A percentile compares a stretch with the other conserved stretches of the same genome.
Evolutionary conservation across 2,329 filamentous ascomycete species (phyloP).

Genomic region (Sphaerostilbella broomeana): DNA sequence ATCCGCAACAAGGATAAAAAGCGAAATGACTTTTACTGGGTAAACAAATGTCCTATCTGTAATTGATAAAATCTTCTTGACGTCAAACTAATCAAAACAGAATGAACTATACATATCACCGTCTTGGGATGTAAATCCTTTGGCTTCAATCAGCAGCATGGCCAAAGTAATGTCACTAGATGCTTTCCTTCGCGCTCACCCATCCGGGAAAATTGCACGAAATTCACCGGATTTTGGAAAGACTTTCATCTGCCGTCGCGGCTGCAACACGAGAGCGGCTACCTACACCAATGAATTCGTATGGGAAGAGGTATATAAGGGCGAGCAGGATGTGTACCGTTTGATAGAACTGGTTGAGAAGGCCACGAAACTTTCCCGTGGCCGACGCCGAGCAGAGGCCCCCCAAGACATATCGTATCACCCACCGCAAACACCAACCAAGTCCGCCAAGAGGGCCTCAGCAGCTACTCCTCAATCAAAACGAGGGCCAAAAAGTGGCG

Average conservation of each 20-base stretch:
- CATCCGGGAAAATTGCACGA: slow-evolving; percentile 67
- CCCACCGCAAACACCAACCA: slow-evolving; percentile 33
- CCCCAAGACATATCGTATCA: slow-evolving; percentile 27
- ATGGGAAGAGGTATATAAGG: slow-evolving; percentile 80
- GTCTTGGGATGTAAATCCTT: slow-evolving; percentile 78
- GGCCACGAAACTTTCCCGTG: slow-evolving; percentile 61
- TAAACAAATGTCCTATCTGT: slow-evolving; percentile 29
- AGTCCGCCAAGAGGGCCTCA: slow-evolving; percentile 24
- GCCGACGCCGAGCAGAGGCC: slow-evolving; percentile 25
- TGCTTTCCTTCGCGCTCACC: slow-evolving; percentile 62
- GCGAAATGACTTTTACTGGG: slow-evolving; percentile 67
- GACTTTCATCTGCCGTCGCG: slow-evolving; percentile 81
- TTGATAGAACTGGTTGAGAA: slow-evolving; percentile 62
- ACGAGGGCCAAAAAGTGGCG: slow-evolving; percentile 24
- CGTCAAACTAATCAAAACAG: slow-evolving; percentile 32
- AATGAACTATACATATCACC: slow-evolving; percentile 91
- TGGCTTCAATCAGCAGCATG: slow-evolving; percentile 85
- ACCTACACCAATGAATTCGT: slow-evolving; percentile 87
- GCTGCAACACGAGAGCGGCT: slow-evolving; percentile 80
- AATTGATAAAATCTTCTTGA: too few relatives aligned
- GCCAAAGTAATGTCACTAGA: slow-evolving; percentile 71
- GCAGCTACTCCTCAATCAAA: slow-evolving; percentile 27
- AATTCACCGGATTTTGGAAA: slow-evolving; percentile 72
- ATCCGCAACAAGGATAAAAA: slow-evolving; percentile 79
- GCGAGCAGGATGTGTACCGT: slow-evolving; percentile 55